Percentiles rank a stretch among this genome's conserved stretches.
Evolutionary conservation across 140 eudicot genomes (phyloP).

Genomic region (Senecio squalidus): DNA sequence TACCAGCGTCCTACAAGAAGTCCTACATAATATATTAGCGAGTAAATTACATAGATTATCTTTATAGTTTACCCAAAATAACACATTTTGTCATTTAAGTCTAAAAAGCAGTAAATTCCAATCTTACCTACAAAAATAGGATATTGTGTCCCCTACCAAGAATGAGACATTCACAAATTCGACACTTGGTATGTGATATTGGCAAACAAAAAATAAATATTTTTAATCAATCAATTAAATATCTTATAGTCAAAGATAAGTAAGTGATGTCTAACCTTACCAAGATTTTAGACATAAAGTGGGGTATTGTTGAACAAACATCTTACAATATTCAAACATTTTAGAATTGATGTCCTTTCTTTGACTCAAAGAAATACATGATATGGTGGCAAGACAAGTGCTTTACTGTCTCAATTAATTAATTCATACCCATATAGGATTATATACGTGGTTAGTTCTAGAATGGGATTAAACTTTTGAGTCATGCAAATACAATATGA

Average conservation of each 20-base stretch:
- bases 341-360: neutral
- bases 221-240: neutral
- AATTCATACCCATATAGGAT: neutral
- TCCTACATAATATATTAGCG: too few relatives aligned
- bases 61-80: too few relatives aligned
- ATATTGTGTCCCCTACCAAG: too few relatives aligned
- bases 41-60: too few relatives aligned
- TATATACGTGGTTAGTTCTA: too few relatives aligned
- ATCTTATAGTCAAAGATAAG: slow-evolving; percentile 16
- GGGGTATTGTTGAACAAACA: neutral
- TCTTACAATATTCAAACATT: neutral
- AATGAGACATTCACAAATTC: neutral
- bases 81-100: too few relatives aligned
- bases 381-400: slow-evolving; percentile 6
- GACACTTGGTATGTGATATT: neutral
- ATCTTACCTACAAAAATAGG: too few relatives aligned
- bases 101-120: too few relatives aligned
- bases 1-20: too few relatives aligned
- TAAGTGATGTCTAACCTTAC: neutral
- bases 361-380: neutral
- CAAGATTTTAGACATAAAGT: neutral
- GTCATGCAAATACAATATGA: too few relatives aligned
- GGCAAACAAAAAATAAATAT: neutral
- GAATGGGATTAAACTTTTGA: too few relatives aligned
- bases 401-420: neutral